Base-by-base conservation (phyloP, 306 rosid genomes). In the Prosopis cineraria region DNA sequence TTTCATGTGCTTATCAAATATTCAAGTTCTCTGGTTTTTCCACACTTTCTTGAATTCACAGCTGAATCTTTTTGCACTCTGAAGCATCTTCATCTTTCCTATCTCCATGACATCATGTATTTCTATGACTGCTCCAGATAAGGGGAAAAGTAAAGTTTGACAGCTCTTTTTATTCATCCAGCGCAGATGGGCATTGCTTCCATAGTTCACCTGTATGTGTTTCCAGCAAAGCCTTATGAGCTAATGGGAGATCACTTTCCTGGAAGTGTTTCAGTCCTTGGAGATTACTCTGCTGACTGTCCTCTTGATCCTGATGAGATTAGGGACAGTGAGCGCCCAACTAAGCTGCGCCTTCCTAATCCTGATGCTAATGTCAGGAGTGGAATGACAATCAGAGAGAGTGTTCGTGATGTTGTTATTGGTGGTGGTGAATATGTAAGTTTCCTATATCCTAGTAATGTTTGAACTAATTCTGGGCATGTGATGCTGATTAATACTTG, bases 101-200 rank as follows among this genome's bases (percentile, higher is more conserved):
- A 65, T 77, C 72, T 78, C 65, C 81, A 70, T 59, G 9, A 41
- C 52, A 43, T 72, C 67, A 76, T 59, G 67, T 45, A 72, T 72
- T 85, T 82, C 72, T 52, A 73, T 79, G 67, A 79, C 55, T 82
- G 78, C 80, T 79, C 73, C 75, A 72, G 78, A 82, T 76, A 60
- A 76, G 67, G 73, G 82, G 53, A 31, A 76, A 77, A 82, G 78
- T 82, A 52, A 84, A 82, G 85, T 84, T 90, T 87, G 75, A 88
- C 88, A 87, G 80, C 82, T 78, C 70, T 85, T 82, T 80, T 75
- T 79, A 69, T 93, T 89, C 78, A 84, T 87, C 91, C 88, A 82
- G 89, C 84, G 75, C 99, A 96, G 99, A 96, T 96, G 99, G 92
- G 87, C 86, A 83, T 96, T 86, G 99, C 99, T 85, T 91, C 99